phyloP scores from a whole-genome alignment of 1,284 basidiomycete genomes.

The Papiliotrema laurentii region DNA sequence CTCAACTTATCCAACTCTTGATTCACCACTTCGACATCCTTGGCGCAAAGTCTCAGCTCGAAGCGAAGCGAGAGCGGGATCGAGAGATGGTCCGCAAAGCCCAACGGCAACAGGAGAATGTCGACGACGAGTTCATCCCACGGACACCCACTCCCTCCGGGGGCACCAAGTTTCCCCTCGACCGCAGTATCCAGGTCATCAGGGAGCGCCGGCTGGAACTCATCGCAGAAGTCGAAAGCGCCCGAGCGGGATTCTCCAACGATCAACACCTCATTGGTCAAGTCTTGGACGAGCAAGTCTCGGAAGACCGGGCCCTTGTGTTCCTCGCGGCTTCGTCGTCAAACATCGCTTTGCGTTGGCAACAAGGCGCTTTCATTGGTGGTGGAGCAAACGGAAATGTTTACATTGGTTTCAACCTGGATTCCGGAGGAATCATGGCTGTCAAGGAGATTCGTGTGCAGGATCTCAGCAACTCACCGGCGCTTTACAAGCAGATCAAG shows the following conservation, averaged over 20 bases:
- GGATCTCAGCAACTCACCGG: slow-evolving; percentile 76
- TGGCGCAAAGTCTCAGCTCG: slow-evolving; percentile 79
- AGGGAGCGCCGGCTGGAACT: slow-evolving; percentile 65
- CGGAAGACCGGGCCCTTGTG: slow-evolving; percentile 83
- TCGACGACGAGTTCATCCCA: slow-evolving; percentile 49
- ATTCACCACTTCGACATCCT: slow-evolving; percentile 98
- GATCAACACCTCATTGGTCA: slow-evolving; percentile 76
- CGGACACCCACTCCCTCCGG: slow-evolving; percentile 30
- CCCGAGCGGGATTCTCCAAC: slow-evolving; percentile 58
- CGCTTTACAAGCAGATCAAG: slow-evolving; percentile 86
- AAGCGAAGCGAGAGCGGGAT: slow-evolving; percentile 85
- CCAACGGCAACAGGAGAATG: slow-evolving; percentile 54
- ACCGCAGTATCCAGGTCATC: slow-evolving; percentile 63
- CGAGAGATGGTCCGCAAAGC: slow-evolving; percentile 66
- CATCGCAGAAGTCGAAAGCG: slow-evolving; percentile 61
- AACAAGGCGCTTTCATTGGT: slow-evolving; percentile 96
- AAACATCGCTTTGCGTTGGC: slow-evolving; percentile 96
- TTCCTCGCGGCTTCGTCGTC: slow-evolving; percentile 89
- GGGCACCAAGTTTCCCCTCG: slow-evolving; percentile 35
- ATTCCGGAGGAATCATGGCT: slow-evolving; percentile 95
- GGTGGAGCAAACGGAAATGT: slow-evolving; percentile 96
- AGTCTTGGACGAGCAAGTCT: slow-evolving; percentile 83
- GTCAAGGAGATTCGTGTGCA: slow-evolving; percentile 99
- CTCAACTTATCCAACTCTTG: slow-evolving; percentile 91
- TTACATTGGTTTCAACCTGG: slow-evolving; percentile 96